Conservation (phyloP, 148 eudicot species). For the Fagopyrum esculentum region DNA sequence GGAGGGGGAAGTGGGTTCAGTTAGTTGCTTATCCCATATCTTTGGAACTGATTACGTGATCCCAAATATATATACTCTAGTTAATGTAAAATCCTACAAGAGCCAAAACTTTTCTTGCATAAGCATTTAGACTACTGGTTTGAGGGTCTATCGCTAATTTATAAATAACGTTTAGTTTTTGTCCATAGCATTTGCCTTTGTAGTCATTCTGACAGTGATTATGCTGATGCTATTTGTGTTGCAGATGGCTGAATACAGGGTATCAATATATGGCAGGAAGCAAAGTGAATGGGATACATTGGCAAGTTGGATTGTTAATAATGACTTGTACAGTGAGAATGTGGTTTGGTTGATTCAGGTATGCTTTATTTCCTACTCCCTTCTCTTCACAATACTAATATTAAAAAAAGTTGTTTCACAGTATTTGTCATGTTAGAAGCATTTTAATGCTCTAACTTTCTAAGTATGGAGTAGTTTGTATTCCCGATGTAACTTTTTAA, state of each 20-base stretch:
- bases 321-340: conserved; percentile 60
- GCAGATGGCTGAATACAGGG: conserved; percentile 83
- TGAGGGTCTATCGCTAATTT: not conserved
- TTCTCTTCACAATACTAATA: too few species aligned
- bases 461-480: too few species aligned
- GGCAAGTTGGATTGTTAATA: conserved; percentile 81
- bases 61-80: not conserved
- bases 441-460: too few species aligned
- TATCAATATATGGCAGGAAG: conserved; percentile 75
- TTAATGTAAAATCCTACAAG: not conserved
- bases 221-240: conserved; percentile 13
- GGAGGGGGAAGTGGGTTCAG: not conserved
- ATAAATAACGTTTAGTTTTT: not conserved
- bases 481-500: too few species aligned
- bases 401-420: too few species aligned
- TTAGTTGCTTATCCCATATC: conserved; percentile 1
- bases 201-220: not conserved
- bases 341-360: conserved; percentile 90
- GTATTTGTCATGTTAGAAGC: too few species aligned
- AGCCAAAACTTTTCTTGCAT: not conserved
- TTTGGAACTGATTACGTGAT: not conserved
- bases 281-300: conserved; percentile 88
- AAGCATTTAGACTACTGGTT: not conserved
- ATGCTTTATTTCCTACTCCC: conserved; percentile 1
- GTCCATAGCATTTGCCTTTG: not conserved